Evolutionary conservation across 1,284 basidiomycete species (phyloP).

Genomic region (Tranzscheliella williamsii): DNA sequence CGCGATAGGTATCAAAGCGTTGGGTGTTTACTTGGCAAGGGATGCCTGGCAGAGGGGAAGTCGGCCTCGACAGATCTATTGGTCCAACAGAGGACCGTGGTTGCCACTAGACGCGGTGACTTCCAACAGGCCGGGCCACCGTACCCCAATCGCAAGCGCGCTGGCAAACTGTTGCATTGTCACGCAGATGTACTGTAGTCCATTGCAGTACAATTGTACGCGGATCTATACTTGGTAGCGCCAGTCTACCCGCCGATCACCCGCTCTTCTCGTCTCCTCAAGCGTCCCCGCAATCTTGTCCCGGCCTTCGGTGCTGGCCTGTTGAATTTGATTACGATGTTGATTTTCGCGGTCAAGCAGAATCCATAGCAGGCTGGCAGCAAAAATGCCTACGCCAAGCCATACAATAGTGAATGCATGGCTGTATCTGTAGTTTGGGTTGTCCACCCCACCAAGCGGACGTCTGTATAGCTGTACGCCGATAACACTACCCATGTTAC

Average conservation of each 20-base stretch:
- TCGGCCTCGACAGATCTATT: too few relatives aligned
- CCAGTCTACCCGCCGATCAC: conserved; percentile 28
- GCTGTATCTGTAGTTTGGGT: conserved; percentile 70
- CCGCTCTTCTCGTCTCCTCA: conserved; percentile 10
- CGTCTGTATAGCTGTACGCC: conserved; percentile 66
- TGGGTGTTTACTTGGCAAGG: too few relatives aligned
- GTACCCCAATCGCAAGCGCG: too few relatives aligned
- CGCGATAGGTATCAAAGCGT: too few relatives aligned
- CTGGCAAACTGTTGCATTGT: too few relatives aligned
- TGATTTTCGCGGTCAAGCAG: conserved; percentile 67
- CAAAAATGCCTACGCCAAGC: conserved; percentile 63
- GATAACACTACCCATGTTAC: conserved; percentile 70
- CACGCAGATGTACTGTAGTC: too few relatives aligned
- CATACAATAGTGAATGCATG: conserved; percentile 60
- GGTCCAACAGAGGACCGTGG: too few relatives aligned
- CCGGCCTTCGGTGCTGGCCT: not conserved
- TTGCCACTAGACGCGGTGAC: too few relatives aligned
- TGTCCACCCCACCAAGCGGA: conserved; percentile 62
- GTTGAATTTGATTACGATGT: conserved; percentile 41
- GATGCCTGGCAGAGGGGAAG: too few relatives aligned
- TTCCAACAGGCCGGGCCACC: too few relatives aligned
- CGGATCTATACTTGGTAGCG: conserved; percentile 24
- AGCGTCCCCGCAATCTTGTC: not conserved
- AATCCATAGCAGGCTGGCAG: conserved; percentile 65
- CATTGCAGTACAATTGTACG: too few relatives aligned